Evolutionary conservation across 2,329 filamentous ascomycete genomes (phyloP), one percentile per base, ranked within the genome.

Genomic region (Penicillium sp.): DNA sequence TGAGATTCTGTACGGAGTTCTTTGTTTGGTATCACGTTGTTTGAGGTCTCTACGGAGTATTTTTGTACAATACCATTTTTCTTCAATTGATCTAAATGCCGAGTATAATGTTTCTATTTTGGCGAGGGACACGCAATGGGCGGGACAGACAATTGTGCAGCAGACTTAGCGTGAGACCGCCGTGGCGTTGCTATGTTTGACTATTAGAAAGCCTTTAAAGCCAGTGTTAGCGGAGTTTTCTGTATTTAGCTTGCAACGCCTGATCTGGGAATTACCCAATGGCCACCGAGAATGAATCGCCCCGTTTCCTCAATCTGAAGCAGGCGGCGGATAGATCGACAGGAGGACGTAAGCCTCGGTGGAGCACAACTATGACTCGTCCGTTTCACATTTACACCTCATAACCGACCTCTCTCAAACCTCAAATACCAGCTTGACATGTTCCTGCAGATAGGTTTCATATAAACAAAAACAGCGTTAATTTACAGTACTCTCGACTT

Each of bases 311-410:
- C 43, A 56, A 56, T 35, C 49, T 57, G 51, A 57, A 53, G 51
- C 54, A 57, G 26, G 20, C 20, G 31, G 49, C 33, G 46, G 20
- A 27, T 26, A 31, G 56, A 61, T 57, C 56, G 59, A 54, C 56
- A 59, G 20, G 56, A 53, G 27, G 54, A 56, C 53, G 56, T 55
- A 56, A 55, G 58, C 56, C 47, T 15, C 4, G 35, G 56, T 52
- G 53, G 42, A 27, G 46, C 18, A 18, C 27, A 48, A 20, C 51
- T 46, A 29, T 53, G 29, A 40, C 51, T 53, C 23, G 31, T 45
- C 44, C 40, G 57, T 59, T 54, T 56, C 51, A 56, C 40, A 31
- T 51, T 44, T 14, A 50, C 40, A 43, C 49, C 20, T 45, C 20
- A 33, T 15, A 40, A 40, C n/a, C 40, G 29, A 25, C 27, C n/a